A percentile compares a stretch with the other conserved stretches of the same genome.
Conservation (phyloP, 2,329 filamentous ascomycete species). For the Colletotrichum lupini region DNA sequence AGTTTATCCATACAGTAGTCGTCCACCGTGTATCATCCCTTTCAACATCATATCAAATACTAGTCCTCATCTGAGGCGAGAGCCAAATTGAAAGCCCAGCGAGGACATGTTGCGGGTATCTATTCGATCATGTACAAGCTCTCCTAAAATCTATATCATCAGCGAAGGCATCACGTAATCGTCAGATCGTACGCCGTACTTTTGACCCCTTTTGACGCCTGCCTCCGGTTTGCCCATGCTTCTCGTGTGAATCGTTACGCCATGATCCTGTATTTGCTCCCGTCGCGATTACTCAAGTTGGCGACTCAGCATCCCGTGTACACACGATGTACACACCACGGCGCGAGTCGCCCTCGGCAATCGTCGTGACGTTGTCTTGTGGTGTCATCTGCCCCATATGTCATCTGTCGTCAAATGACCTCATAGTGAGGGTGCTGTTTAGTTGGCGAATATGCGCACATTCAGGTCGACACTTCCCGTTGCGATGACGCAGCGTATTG, state of each 20-base stretch:
- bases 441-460: slow-evolving; percentile 80
- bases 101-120: slow-evolving; percentile 34
- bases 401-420: neutral
- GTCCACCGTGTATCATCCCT: neutral
- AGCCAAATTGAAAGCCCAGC: slow-evolving; percentile 21
- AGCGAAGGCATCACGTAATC: slow-evolving; percentile 32
- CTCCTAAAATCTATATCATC: slow-evolving; percentile 34
- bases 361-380: neutral
- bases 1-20: neutral
- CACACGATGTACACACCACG: neutral
- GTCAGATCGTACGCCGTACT: slow-evolving; percentile 29
- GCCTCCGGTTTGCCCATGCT: slow-evolving; percentile 29
- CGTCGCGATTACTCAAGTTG: neutral
- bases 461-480: slow-evolving; percentile 87
- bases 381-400: neutral
- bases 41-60: neutral
- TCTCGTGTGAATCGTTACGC: slow-evolving; percentile 32
- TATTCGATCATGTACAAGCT: slow-evolving; percentile 36
- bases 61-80: neutral
- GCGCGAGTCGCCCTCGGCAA: neutral
- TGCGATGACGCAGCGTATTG: slow-evolving; percentile 86
- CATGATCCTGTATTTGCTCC: slow-evolving; percentile 18
- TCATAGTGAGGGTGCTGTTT: neutral
- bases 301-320: neutral
- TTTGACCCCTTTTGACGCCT: slow-evolving; percentile 32